Evolutionary conservation across 2,329 filamentous ascomycete genomes (phyloP), one percentile per base, ranked within the genome.

Genomic region (Aplosporella prunicola): DNA sequence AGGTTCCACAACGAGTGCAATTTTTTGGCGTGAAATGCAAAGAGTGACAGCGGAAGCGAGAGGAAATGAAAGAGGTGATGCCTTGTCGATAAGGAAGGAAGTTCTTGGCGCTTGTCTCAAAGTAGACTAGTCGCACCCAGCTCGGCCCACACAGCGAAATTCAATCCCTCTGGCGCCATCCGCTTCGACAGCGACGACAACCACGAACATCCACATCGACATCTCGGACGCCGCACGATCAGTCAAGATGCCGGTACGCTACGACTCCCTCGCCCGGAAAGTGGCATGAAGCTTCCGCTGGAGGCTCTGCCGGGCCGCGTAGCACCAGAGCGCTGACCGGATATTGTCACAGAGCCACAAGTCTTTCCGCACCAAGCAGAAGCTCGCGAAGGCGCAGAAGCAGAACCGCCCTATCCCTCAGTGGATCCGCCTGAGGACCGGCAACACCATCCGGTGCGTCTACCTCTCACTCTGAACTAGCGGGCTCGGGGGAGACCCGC

Each of bases 341-440:
- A 32, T 10, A 6, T 22, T n/a, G 7, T 20, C 22, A 64, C 68
- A 96, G 89, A 89, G 82, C 82, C 87, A 98, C 77, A 98, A 98
- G 82, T 85, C 88, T 67, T 98, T 98, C 87, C 84, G 88, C 69
- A 95, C 88, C 73, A 98, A 98, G 88, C 83, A 93, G 73, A 98
- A 98, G 91, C 87, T 98, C 76, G 91, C 91, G 67, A 95, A 89
- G 79, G 91, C 91, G 67, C 89, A 96, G 79, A 96, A 94, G 81
- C 89, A 96, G 78, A 98, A 98, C 82, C 83, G 91, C 68, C 91
- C 91, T 59, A 95, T 98, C 68, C 91, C 91, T 54, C 91, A 98
- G 78, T 98, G 91, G 91, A 96, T 98, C 68, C 83, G 91, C 67
- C 80, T 98, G 64, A 82, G 89, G 69, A 96, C 91, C 61, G 82